A percentile compares a stretch with the other conserved stretches of the same genome.
phyloP scores from a whole-genome alignment of 1,284 basidiomycete species.

The Hypsizygus ulmarius region DNA sequence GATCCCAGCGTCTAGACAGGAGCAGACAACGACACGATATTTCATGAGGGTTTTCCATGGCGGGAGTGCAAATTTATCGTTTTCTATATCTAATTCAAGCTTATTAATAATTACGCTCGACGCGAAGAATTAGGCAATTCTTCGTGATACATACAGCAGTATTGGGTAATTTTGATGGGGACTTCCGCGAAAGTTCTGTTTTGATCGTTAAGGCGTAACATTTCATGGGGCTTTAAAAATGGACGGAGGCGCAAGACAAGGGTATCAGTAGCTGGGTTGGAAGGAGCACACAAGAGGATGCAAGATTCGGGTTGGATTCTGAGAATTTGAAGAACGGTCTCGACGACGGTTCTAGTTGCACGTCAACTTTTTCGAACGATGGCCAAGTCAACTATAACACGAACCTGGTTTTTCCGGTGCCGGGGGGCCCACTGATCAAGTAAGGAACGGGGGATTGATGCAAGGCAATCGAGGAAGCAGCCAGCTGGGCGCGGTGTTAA shows the following conservation, averaged over 20 bases:
- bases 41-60: slow-evolving; percentile 41
- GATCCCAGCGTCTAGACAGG: slow-evolving; percentile 42
- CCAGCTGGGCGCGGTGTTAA: slow-evolving; percentile 26
- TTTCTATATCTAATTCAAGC: slow-evolving; percentile 33
- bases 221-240: slow-evolving; percentile 36
- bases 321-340: slow-evolving; percentile 45
- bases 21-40: slow-evolving; percentile 41
- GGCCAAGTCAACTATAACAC: neutral
- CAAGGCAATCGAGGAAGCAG: slow-evolving; percentile 39
- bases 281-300: slow-evolving; percentile 46
- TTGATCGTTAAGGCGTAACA: slow-evolving; percentile 45
- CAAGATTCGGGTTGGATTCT: slow-evolving; percentile 40
- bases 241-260: slow-evolving; percentile 37
- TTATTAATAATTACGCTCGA: too few relatives aligned
- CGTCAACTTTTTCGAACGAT: neutral
- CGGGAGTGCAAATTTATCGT: slow-evolving; percentile 41
- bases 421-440: slow-evolving; percentile 45
- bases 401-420: slow-evolving; percentile 46
- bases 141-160: slow-evolving; percentile 34
- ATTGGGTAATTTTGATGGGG: slow-evolving; percentile 36
- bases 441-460: slow-evolving; percentile 42
- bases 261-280: slow-evolving; percentile 46
- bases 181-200: slow-evolving; percentile 47
- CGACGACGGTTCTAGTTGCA: slow-evolving; percentile 38
- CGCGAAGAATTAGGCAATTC: neutral